phyloP scores from a whole-genome alignment of 192 early-diverging fungal genomes.

The Cetraspora pellucida region DNA sequence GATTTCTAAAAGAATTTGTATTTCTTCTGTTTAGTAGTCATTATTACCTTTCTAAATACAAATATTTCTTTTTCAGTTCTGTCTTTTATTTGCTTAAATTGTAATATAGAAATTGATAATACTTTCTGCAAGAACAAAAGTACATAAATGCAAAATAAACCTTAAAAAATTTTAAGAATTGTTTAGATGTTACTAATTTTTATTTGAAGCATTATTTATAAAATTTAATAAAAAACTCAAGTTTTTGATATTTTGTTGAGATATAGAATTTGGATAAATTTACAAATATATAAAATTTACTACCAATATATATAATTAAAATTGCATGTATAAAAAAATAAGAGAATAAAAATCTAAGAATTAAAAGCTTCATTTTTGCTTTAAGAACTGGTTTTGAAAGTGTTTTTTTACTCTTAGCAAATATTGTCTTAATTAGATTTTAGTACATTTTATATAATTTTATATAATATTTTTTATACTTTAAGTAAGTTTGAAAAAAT shows the following conservation, averaged over 20 bases:
- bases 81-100: conserved; percentile 14
- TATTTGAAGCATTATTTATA: conserved; percentile 28
- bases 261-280: conserved; percentile 33
- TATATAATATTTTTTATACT: conserved; percentile 25
- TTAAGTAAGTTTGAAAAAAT: conserved; percentile 25
- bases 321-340: conserved; percentile 34
- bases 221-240: conserved; percentile 27
- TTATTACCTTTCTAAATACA: not conserved
- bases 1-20: not conserved
- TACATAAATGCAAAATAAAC: conserved; percentile 14
- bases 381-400: conserved; percentile 25
- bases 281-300: conserved; percentile 25
- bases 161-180: conserved; percentile 11
- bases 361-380: conserved; percentile 8
- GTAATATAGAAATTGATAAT: conserved; percentile 24
- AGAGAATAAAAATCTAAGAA: conserved; percentile 29
- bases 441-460: conserved; percentile 34
- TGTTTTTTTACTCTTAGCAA: not conserved
- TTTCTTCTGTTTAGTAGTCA: not conserved
- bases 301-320: conserved; percentile 28
- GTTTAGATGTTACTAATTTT: conserved; percentile 29
- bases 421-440: conserved; percentile 28
- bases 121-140: conserved; percentile 32
- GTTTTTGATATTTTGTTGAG: conserved; percentile 27
- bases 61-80: conserved; percentile 35